Conservation (phyloP, 1,284 basidiomycete genomes). For the Pseudozyma hubeiensis region DNA sequence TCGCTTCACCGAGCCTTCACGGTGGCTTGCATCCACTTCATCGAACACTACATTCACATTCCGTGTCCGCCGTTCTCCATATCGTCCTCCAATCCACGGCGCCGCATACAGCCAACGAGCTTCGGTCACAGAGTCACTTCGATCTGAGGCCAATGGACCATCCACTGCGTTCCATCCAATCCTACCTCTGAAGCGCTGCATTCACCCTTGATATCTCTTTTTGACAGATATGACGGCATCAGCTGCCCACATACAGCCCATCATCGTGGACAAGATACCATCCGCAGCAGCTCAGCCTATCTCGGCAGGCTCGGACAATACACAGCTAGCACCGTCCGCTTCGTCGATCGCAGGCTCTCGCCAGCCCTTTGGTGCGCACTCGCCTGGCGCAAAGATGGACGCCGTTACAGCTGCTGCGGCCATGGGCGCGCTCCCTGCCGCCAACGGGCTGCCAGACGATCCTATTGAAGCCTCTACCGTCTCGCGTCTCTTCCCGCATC, state of each 20-base stretch:
- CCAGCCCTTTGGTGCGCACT: constrained; percentile 7
- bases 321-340: constrained; percentile 6
- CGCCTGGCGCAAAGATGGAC: constrained; percentile 26
- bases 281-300: constrained; percentile 6
- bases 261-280: constrained; percentile 21
- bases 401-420: constrained; percentile 33
- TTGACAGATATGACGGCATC: constrained; percentile 15
- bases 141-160: constrained; percentile 12
- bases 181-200: constrained; percentile 8
- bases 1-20: too few relatives aligned
- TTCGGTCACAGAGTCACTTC: too few relatives aligned
- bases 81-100: too few relatives aligned
- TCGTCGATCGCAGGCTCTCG: constrained; percentile 11
- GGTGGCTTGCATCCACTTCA: too few relatives aligned
- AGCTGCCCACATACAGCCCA: constrained; percentile 23
- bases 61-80: too few relatives aligned
- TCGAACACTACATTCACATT: too few relatives aligned
- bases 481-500: constrained; percentile 61
- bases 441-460: constrained; percentile 63
- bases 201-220: background rate
- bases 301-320: constrained; percentile 10
- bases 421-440: constrained; percentile 48
- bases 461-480: constrained; percentile 57
- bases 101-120: too few relatives aligned
- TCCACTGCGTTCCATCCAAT: background rate